These are phyloP conservation scores for Furcasterigmium furcatum DNA, from an alignment of 2,329 filamentous ascomycete species.

Conservation along the genomic window DNA sequence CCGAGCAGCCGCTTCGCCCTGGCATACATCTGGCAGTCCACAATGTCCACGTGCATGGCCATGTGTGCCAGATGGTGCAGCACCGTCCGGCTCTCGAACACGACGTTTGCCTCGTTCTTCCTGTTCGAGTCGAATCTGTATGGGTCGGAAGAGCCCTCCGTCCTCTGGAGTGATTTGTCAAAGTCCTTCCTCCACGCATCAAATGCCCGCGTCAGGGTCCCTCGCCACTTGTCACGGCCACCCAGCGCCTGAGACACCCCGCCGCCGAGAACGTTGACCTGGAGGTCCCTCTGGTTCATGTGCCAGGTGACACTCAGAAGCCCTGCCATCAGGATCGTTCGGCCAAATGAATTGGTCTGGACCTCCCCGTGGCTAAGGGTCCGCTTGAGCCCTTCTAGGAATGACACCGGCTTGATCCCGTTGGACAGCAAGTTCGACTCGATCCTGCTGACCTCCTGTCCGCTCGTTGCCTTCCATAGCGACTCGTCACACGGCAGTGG, in stretches of 20 bases:
- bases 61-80: constrained; percentile 94
- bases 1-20: constrained; percentile 82
- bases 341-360: constrained; percentile 87
- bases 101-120: constrained; percentile 59
- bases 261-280: constrained; percentile 77
- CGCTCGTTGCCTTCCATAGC: constrained; percentile 86
- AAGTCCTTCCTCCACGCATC: constrained; percentile 94
- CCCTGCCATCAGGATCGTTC: constrained; percentile 91
- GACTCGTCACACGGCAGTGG: constrained; percentile 90
- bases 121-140: constrained; percentile 53
- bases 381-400: constrained; percentile 86
- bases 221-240: constrained; percentile 87
- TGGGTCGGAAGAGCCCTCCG: constrained; percentile 48
- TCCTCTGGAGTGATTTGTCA: constrained; percentile 71
- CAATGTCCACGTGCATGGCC: constrained; percentile 95
- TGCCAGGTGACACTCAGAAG: constrained; percentile 94
- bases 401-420: constrained; percentile 80
- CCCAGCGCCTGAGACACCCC: constrained; percentile 76
- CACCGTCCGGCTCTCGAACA: constrained; percentile 85
- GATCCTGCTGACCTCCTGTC: constrained; percentile 79
- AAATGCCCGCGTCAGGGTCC: constrained; percentile 80
- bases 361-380: constrained; percentile 85
- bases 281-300: constrained; percentile 93
- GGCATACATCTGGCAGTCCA: constrained; percentile 96
- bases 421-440: constrained; percentile 78